A percentile compares a stretch with the other conserved stretches of the same genome.
Conservation (phyloP, 106 monocot species). For the Alisma plantagoaquatica region DNA sequence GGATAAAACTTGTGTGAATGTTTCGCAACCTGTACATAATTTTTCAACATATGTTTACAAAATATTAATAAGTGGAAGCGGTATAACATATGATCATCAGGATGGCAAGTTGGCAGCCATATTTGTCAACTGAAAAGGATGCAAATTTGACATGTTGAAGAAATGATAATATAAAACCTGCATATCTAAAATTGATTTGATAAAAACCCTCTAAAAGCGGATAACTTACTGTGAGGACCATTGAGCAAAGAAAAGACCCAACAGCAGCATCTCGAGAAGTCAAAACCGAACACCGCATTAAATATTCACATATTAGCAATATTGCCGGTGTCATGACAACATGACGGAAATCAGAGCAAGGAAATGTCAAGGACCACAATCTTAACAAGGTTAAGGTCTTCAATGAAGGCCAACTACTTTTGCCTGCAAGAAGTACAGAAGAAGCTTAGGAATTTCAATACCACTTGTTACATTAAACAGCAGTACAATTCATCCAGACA, state of each 20-base stretch:
- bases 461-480: neutral
- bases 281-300: slow-evolving; percentile 75
- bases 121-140: neutral
- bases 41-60: neutral
- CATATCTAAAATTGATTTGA: neutral
- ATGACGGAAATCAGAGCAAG: slow-evolving; percentile 97
- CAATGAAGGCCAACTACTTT: slow-evolving; percentile 80
- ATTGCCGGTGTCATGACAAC: slow-evolving; percentile 82
- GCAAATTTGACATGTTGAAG: neutral
- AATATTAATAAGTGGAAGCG: neutral
- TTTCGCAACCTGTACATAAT: slow-evolving; percentile 38
- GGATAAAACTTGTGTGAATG: slow-evolving; percentile 80
- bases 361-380: slow-evolving; percentile 83
- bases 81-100: neutral
- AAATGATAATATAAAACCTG: neutral
- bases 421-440: slow-evolving; percentile 30
- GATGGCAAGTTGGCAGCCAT: neutral
- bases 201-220: no score
- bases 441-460: neutral
- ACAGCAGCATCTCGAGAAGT: slow-evolving; percentile 62
- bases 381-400: slow-evolving; percentile 73
- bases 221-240: slow-evolving; percentile 69
- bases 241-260: slow-evolving; percentile 85
- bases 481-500: neutral
- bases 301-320: slow-evolving; percentile 88